phyloP scores from a whole-genome alignment of 208 protist genomes.

The Wallacemonas sp. region DNA sequence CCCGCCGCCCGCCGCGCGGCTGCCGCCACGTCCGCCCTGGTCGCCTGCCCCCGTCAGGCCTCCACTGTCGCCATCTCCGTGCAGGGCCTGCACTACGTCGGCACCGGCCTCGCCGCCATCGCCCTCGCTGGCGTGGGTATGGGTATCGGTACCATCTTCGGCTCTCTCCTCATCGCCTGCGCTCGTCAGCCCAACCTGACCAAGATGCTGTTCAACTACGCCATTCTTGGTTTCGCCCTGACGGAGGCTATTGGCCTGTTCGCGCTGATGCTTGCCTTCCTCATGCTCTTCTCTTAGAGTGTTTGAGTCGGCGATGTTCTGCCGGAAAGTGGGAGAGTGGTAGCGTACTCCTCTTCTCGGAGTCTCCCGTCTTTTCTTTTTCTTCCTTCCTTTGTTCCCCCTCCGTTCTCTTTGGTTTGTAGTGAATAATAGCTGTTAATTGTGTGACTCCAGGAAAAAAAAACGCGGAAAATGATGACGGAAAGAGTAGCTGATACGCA shows the following conservation, averaged over 20 bases:
- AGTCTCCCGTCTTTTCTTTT: too few relatives aligned
- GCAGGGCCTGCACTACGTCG: slow-evolving; percentile 91
- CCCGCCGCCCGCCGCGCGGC: slow-evolving; percentile 45
- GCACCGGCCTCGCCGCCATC: slow-evolving; percentile 88
- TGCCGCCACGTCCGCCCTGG: slow-evolving; percentile 32
- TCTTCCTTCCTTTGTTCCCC: slow-evolving; percentile 5
- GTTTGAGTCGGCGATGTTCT: not conserved
- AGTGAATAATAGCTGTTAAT: slow-evolving; percentile 4
- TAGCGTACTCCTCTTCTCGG: too few relatives aligned
- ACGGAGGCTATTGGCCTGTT: slow-evolving; percentile 92
- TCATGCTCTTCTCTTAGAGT: slow-evolving; percentile 93
- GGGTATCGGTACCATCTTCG: slow-evolving; percentile 91
- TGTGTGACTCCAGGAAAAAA: slow-evolving; percentile 2
- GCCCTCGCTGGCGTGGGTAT: slow-evolving; percentile 89
- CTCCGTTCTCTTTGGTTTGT: slow-evolving; percentile 10
- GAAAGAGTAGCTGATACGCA: too few relatives aligned
- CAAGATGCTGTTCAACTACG: slow-evolving; percentile 93
- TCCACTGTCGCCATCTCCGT: slow-evolving; percentile 89
- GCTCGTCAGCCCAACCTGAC: slow-evolving; percentile 89
- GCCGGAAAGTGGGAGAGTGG: not conserved
- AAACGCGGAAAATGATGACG: too few relatives aligned
- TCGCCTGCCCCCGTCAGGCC: slow-evolving; percentile 49
- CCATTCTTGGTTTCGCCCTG: slow-evolving; percentile 91
- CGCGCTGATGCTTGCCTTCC: slow-evolving; percentile 90
- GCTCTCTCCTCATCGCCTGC: slow-evolving; percentile 80